Percentiles rank a stretch among this genome's conserved stretches.
phyloP scores from a whole-genome alignment of 192 early-diverging fungal species.

The Rhizoclosmatium globosum region DNA sequence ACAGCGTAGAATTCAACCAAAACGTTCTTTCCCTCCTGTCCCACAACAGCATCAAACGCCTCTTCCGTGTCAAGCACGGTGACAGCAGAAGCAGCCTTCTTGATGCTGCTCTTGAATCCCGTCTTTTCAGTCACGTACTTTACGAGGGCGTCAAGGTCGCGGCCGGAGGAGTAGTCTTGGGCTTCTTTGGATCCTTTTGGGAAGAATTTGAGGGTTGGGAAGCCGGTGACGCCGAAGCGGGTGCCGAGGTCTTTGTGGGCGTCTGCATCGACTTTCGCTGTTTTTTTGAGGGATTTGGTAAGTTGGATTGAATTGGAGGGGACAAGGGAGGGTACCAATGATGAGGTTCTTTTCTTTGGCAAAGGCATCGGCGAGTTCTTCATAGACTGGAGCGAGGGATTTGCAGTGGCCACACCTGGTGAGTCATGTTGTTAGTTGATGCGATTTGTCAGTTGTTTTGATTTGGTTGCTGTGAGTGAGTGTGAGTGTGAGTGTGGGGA shows the following conservation, averaged over 20 bases:
- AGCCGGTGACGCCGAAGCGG: constrained; percentile 77
- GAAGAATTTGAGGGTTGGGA: constrained; percentile 95
- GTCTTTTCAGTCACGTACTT: constrained; percentile 85
- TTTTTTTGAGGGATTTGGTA: not conserved
- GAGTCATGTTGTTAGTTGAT: no score
- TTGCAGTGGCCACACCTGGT: constrained; percentile 86
- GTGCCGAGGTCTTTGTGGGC: constrained; percentile 82
- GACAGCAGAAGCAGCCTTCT: constrained; percentile 72
- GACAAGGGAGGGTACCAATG: constrained; percentile 60
- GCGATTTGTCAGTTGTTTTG: no score
- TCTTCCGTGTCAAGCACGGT: constrained; percentile 67
- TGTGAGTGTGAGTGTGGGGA: no score
- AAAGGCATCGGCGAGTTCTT: constrained; percentile 82
- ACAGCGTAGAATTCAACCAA: constrained; percentile 92
- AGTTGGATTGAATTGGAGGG: not conserved
- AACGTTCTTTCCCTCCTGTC: constrained; percentile 73
- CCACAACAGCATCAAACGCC: constrained; percentile 79
- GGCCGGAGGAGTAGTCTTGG: constrained; percentile 83
- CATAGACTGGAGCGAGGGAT: constrained; percentile 65
- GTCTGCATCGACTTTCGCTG: constrained; percentile 77
- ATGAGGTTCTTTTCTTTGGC: constrained; percentile 77
- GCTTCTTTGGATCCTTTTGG: constrained; percentile 79
- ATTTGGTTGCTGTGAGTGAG: no score
- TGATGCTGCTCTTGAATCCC: constrained; percentile 73
- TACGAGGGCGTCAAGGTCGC: constrained; percentile 80